phyloP scores from a whole-genome alignment of 352 stramenopile genomes.

The Globisporangium paroecandrum region DNA sequence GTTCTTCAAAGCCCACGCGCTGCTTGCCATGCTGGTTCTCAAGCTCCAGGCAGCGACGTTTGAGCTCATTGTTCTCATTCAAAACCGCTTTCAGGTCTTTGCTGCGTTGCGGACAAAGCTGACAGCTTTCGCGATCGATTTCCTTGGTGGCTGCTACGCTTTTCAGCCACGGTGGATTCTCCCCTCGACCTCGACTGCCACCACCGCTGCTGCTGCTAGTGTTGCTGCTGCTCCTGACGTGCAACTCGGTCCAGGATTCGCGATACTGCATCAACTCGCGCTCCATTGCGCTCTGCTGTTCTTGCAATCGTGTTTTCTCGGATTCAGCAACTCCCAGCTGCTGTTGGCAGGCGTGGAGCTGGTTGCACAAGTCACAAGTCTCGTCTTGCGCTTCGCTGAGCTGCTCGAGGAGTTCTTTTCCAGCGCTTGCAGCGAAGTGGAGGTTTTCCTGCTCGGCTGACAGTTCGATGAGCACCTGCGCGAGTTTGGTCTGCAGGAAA shows the following conservation, averaged over 20 bases:
- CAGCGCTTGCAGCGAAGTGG: slow-evolving; percentile 43
- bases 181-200: background rate
- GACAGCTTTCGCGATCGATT: slow-evolving; percentile 7
- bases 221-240: background rate
- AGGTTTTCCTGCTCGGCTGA: slow-evolving; percentile 40
- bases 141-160: background rate
- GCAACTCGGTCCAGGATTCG: slow-evolving; percentile 3
- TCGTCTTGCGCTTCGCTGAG: slow-evolving; percentile 28
- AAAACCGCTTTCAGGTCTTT: slow-evolving; percentile 3
- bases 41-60: slow-evolving; percentile 45
- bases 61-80: slow-evolving; percentile 26
- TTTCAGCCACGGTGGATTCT: background rate
- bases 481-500: slow-evolving; percentile 35
- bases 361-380: slow-evolving; percentile 19
- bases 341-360: slow-evolving; percentile 25
- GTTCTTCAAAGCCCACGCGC: slow-evolving; percentile 20
- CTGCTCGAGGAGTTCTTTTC: slow-evolving; percentile 47
- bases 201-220: background rate
- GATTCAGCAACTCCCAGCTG: slow-evolving; percentile 16
- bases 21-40: slow-evolving; percentile 28
- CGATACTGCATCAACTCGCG: slow-evolving; percentile 4
- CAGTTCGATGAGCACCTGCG: slow-evolving; percentile 40
- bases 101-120: slow-evolving; percentile 13
- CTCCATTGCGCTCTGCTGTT: slow-evolving; percentile 33
- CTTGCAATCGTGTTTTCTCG: slow-evolving; percentile 25